These are phyloP conservation scores for Hanseniaspora sp. DNA, from an alignment of 1,139 yeast species.

Conservation along the genomic window DNA sequence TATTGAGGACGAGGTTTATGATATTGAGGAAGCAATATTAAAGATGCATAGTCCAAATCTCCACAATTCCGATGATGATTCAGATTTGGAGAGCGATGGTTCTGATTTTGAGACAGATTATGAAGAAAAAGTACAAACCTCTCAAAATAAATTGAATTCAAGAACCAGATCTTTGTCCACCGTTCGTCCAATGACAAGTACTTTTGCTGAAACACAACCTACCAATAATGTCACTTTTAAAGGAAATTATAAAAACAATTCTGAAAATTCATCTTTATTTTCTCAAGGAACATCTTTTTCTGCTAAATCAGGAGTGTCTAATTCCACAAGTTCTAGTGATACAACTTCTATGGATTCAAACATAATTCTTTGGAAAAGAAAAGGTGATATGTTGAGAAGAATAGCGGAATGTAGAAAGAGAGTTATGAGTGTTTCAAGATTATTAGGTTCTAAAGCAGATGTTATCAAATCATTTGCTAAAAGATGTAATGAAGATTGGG, in stretches of 20 bases:
- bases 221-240: slow-evolving; percentile 14
- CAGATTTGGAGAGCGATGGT: slow-evolving; percentile 34
- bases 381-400: slow-evolving; percentile 87
- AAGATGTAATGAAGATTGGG: slow-evolving; percentile 76
- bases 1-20: slow-evolving; percentile 83
- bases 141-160: slow-evolving; percentile 29
- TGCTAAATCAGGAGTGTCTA: slow-evolving; percentile 28
- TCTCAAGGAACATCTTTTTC: slow-evolving; percentile 20
- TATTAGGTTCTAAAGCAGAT: slow-evolving; percentile 87
- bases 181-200: neutral
- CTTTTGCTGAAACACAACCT: neutral
- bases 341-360: slow-evolving; percentile 37
- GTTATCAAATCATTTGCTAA: slow-evolving; percentile 91
- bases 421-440: slow-evolving; percentile 78
- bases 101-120: slow-evolving; percentile 20
- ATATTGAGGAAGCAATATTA: slow-evolving; percentile 81
- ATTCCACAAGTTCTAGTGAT: slow-evolving; percentile 32
- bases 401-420: slow-evolving; percentile 92
- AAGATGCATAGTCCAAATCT: slow-evolving; percentile 67
- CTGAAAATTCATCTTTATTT: slow-evolving; percentile 18
- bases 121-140: slow-evolving; percentile 32
- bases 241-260: neutral
- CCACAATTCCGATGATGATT: slow-evolving; percentile 28
- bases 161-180: slow-evolving; percentile 19
- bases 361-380: slow-evolving; percentile 71